Evolutionary conservation across 2,329 filamentous ascomycete genomes (phyloP), one percentile per base, ranked within the genome.

Genomic region (Aspergillus oerlinghausenensis): DNA sequence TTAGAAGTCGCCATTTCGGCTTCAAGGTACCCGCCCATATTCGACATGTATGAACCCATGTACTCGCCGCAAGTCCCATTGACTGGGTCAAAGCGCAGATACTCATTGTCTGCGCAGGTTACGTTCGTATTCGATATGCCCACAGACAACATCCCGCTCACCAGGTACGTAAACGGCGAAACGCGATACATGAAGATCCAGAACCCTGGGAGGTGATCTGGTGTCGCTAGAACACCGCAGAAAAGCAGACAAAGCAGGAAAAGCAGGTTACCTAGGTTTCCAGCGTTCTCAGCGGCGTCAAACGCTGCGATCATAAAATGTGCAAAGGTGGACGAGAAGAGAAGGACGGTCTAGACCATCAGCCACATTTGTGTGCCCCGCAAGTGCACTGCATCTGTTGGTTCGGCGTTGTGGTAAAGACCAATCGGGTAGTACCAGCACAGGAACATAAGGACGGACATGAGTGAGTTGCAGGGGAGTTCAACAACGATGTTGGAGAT

Each of bases 241-340:
- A 56, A 56, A 19, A 51, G 43, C 6, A 51, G 45, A 17, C 50
- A 45, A 3, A 56, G 51, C 4, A 54, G n/a, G 49, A 50, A 50
- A 29, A 50, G 49, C 29, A 50, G 23, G n/a, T 50, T 50, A 0
- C 49, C 49, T 6, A 38, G n/a, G 17, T 50, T 50, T 11, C 49
- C 49, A 3, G 49, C 49, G 14, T 50, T 50, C 25, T 50, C 49
- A n/a, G 49, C 49, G 14, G n/a, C 7, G 28, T 50, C 49, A 14
- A 38, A 28, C 9, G 49, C 49, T 3, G 84, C 84, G 55, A 90
- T 88, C 29, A 83, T 80, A 80, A 90, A 84, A 61, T 88, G 83
- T 0, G 87, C 84, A 63, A 90, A 90, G 0, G 87, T 84, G 25
- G 80, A 83, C 29, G 86, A 82, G 70, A 86, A 90, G 60, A 90